Evolutionary conservation across 1,284 basidiomycete genomes (phyloP).

Genomic region (Ceratobasidium sp.): DNA sequence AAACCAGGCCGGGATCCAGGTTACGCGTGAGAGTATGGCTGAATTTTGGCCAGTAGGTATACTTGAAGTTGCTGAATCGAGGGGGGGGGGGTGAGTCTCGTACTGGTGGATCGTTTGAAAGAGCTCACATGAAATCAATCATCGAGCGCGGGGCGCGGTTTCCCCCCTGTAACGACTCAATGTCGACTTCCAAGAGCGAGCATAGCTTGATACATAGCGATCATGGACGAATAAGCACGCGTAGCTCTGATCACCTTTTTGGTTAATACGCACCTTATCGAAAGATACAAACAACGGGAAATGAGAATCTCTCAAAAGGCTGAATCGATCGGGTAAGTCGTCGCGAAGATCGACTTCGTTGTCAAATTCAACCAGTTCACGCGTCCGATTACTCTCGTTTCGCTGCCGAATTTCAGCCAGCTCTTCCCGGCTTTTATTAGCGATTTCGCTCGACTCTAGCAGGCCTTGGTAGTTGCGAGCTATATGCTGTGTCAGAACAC

Average conservation of each 20-base stretch:
- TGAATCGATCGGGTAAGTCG: slow-evolving; percentile 69
- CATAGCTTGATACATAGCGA: slow-evolving; percentile 46
- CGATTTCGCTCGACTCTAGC: slow-evolving; percentile 35
- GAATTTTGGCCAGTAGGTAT: slow-evolving; percentile 75
- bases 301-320: slow-evolving; percentile 70
- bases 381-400: slow-evolving; percentile 16
- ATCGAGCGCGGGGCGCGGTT: neutral
- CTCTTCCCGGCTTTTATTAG: slow-evolving; percentile 20
- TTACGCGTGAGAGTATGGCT: slow-evolving; percentile 68
- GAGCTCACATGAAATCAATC: neutral
- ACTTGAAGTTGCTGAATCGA: slow-evolving; percentile 65
- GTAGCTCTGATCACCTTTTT: neutral
- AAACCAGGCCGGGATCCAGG: slow-evolving; percentile 74
- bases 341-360: slow-evolving; percentile 32
- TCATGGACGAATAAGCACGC: neutral
- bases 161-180: slow-evolving; percentile 48
- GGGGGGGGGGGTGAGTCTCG: neutral
- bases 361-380: slow-evolving; percentile 43
- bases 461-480: slow-evolving; percentile 31
- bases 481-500: slow-evolving; percentile 36
- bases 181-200: slow-evolving; percentile 57
- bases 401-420: slow-evolving; percentile 23
- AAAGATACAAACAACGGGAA: slow-evolving; percentile 81
- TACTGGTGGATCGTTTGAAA: neutral
- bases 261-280: slow-evolving; percentile 64